Evolutionary conservation across 495 filamentous ascomycete species (phyloP), one percentile per base, ranked within the genome.

Genomic region (Bathelium albidoporum): DNA sequence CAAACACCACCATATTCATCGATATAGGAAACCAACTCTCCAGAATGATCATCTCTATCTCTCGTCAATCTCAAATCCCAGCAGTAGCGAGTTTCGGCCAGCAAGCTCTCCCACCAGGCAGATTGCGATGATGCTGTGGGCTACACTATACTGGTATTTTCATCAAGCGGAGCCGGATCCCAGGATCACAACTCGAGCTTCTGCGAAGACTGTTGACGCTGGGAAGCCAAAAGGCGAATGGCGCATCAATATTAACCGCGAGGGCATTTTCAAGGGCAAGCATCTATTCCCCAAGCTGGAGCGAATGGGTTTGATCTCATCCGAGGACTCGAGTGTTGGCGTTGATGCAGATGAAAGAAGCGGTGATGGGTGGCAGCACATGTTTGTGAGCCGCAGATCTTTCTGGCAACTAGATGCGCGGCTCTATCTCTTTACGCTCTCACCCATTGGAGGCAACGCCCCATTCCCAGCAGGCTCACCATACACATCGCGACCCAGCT

Each of bases 81-180:
- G 87, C 58, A 88, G 78, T 68, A 82, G 72, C 68, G 89, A 95
- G 55, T 95, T 87, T 80, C 89, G 89, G 67, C 85, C 90, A 0
- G 81, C 84, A 12, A 83, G 75, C 29, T 95, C 90, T 55, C 90
- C 89, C 0, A 91, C 90, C 0, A 79, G 91, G 34, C 89, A 91
- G 74, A 87, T 95, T 63, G 92, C 92, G 63, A 89, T 95, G 89
- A 93, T 96, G 89, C 82, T 97, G 7, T 98, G 93, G 91, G 84
- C 89, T 31, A 91, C 89, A 1, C 76, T 97, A 34, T 95, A 87
- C 74, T 97, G 95, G 95, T 98, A 97, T 76, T 98, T 97, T 72
- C 91, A 97, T 71, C 87, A 90, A 66, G 80, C 82, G 1, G 76
- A 80, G 36, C 87, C 88, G 1, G 53, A 70, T 1, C 73, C 79